Percentiles rank a stretch among this genome's conserved stretches.
phyloP scores from a whole-genome alignment of 1,284 basidiomycete genomes.

The Peniophora sp. region DNA sequence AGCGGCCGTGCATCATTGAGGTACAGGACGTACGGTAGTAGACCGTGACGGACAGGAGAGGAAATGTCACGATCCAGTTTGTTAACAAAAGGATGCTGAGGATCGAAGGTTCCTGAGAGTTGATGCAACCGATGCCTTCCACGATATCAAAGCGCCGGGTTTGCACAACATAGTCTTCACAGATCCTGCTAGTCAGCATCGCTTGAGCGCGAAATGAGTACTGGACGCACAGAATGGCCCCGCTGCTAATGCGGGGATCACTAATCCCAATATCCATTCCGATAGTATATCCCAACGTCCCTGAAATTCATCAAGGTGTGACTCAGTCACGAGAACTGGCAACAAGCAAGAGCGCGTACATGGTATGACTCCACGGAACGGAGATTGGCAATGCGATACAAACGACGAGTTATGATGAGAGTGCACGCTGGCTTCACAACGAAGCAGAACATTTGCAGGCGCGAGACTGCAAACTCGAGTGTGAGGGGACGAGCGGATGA shows the following conservation, averaged over 20 bases:
- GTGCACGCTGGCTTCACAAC: not conserved
- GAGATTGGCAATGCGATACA: not conserved
- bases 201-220: not conserved
- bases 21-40: slow-evolving; percentile 1
- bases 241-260: not conserved
- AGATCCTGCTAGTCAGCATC: not conserved
- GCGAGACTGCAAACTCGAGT: not conserved
- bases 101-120: not conserved
- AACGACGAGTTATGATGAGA: not conserved
- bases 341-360: not conserved
- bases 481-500: not conserved
- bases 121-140: not conserved
- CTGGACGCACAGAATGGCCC: not conserved
- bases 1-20: too few species aligned
- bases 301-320: not conserved
- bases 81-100: not conserved
- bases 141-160: not conserved
- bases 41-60: not conserved
- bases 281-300: not conserved
- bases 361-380: not conserved
- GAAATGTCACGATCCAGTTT: not conserved
- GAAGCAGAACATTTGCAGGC: not conserved
- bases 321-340: not conserved
- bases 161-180: not conserved
- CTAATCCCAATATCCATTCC: not conserved